Evolutionary conservation across 331 rosid genomes (phyloP).

Genomic region (Ulmus americana): DNA sequence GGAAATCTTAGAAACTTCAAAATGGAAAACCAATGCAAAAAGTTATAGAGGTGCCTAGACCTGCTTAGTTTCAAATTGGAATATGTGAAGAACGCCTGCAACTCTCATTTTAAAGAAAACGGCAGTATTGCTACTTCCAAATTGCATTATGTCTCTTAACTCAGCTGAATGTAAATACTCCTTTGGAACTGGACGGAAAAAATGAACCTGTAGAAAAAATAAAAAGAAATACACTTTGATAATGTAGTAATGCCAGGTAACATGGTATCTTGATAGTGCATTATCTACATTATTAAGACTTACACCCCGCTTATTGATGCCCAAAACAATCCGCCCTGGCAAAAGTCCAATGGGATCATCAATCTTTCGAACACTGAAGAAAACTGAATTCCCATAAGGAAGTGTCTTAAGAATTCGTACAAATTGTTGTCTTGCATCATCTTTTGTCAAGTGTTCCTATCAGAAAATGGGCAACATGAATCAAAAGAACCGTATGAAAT

Average conservation of each 20-base stretch:
- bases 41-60: constrained; percentile 29
- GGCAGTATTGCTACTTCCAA: constrained; percentile 94
- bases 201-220: constrained; percentile 55
- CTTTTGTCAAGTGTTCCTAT: constrained; percentile 76
- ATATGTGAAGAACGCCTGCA: constrained; percentile 94
- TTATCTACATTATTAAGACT: constrained; percentile 13
- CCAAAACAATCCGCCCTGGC: constrained; percentile 85
- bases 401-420: constrained; percentile 72
- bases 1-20: constrained; percentile 4
- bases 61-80: constrained; percentile 96
- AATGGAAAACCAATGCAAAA: constrained; percentile 3
- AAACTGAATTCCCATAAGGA: constrained; percentile 88
- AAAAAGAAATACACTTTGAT: not conserved
- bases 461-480: constrained; percentile 10
- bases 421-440: constrained; percentile 90
- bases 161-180: constrained; percentile 95
- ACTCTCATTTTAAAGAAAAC: constrained; percentile 97
- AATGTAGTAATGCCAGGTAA: not conserved
- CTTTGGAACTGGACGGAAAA: constrained; percentile 94
- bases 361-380: constrained; percentile 84
- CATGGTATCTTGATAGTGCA: not conserved
- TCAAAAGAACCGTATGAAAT: not conserved
- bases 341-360: constrained; percentile 95
- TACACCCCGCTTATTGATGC: constrained; percentile 96
- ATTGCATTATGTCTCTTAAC: constrained; percentile 94